Evolutionary conservation across 2,329 filamentous ascomycete genomes (phyloP).

Genomic region (Lachnellula arida): DNA sequence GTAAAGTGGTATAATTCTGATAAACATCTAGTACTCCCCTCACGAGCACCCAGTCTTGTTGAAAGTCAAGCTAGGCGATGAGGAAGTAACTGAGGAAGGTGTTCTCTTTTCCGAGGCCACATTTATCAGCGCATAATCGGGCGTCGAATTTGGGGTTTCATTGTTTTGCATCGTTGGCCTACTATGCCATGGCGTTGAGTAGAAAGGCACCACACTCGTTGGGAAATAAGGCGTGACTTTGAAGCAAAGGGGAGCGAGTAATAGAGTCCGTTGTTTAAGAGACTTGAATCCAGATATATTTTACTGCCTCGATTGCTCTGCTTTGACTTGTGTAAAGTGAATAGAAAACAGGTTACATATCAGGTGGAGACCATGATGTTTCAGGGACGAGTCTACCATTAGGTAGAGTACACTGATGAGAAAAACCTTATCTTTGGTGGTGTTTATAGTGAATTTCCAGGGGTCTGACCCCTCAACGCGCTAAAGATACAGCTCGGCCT

Average conservation of each 20-base stretch:
- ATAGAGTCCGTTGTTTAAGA: conserved; percentile 12
- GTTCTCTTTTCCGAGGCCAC: conserved; percentile 82
- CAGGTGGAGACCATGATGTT: no score
- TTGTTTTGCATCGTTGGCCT: conserved; percentile 9
- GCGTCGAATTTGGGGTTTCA: not conserved
- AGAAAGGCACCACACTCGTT: conserved; percentile 28
- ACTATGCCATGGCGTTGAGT: conserved; percentile 23
- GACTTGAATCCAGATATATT: conserved; percentile 10
- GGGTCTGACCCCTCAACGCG: not conserved
- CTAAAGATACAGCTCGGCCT: no score
- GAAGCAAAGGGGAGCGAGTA: conserved; percentile 1
- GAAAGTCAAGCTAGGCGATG: conserved; percentile 80
- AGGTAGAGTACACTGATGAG: no score
- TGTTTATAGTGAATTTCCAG: not conserved
- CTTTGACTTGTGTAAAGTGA: not conserved
- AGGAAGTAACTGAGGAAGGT: conserved; percentile 74
- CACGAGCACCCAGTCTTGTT: conserved; percentile 59
- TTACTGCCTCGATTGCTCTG: not conserved
- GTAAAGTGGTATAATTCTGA: conserved; percentile 20
- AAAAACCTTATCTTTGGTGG: not conserved
- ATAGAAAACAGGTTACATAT: not conserved
- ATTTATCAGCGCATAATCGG: conserved; percentile 70
- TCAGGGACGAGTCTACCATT: no score
- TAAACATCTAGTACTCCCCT: conserved; percentile 59
- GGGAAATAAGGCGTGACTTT: conserved; percentile 10